Conservation (phyloP, 352 stramenopile genomes). For the Globisporangium camurandrum region DNA sequence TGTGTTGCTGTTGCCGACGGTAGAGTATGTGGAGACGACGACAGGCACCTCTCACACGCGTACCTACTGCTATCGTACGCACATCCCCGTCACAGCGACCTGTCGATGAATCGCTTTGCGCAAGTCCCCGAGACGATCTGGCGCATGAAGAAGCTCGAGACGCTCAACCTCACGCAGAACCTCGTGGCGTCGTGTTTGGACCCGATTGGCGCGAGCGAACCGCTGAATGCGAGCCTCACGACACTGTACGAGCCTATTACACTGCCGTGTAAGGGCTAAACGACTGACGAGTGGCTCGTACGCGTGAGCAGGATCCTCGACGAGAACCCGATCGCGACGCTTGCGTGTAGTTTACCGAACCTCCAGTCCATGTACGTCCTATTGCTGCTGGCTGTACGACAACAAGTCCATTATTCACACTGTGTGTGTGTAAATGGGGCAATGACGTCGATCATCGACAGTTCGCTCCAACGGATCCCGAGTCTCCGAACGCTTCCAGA, state of each 20-base stretch:
- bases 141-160: constrained; percentile 19
- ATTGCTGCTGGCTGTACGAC: no score
- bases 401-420: no score
- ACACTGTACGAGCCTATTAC: no score
- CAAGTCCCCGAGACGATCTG: constrained; percentile 18
- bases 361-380: constrained; percentile 14
- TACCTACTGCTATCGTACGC: no score
- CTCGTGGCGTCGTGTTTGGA: constrained; percentile 15
- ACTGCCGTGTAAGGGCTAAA: no score
- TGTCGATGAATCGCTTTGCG: constrained; percentile 22
- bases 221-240: constrained; percentile 7
- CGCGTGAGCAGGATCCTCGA: constrained; percentile 16
- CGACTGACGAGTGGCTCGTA: no score
- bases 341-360: constrained; percentile 14
- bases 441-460: no score
- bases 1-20: background rate
- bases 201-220: background rate
- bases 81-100: constrained; percentile 13
- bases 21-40: no score
- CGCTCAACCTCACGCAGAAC: constrained; percentile 24
- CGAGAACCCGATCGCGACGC: constrained; percentile 12
- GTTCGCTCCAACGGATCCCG: constrained; percentile 18
- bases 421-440: background rate
- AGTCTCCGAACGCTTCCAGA: constrained; percentile 13
- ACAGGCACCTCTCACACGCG: no score